Conservation (phyloP, 192 early-diverging fungal genomes). For the Rhizophagus sp. region DNA sequence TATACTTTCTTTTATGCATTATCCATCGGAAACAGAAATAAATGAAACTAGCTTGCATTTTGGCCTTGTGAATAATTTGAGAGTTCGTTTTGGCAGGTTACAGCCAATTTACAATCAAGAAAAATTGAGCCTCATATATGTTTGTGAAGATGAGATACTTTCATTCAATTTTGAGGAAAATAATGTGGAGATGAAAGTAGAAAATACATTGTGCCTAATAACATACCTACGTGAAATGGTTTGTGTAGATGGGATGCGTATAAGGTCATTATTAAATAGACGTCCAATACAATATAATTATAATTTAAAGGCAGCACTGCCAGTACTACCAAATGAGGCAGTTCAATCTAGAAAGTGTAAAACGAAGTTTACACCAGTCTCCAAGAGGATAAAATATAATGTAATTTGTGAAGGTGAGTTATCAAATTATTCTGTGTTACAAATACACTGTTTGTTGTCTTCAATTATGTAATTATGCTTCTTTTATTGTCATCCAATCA, state of each 20-base stretch:
- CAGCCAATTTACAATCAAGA: constrained; percentile 15
- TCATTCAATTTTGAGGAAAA: constrained; percentile 26
- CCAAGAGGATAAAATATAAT: neutral
- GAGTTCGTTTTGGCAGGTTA: constrained; percentile 7
- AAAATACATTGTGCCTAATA: too few species aligned
- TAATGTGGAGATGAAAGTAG: neutral
- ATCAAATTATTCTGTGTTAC: too few species aligned
- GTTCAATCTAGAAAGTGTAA: neutral
- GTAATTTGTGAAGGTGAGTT: neutral
- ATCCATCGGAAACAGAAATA: constrained; percentile 23
- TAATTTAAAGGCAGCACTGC: neutral
- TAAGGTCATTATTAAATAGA: neutral
- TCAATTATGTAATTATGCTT: too few species aligned
- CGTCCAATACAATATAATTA: neutral
- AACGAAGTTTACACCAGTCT: neutral
- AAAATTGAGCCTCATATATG: constrained; percentile 15
- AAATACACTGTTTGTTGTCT: too few species aligned
- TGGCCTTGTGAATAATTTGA: constrained; percentile 15
- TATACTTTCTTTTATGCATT: too few species aligned
- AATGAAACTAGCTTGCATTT: constrained; percentile 15
- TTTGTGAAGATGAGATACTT: constrained; percentile 13
- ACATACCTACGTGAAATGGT: neutral
- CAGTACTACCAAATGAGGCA: neutral
- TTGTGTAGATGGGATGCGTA: neutral
- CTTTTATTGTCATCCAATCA: too few species aligned